Base-by-base conservation (phyloP, 78 protist genomes). In the Planoprotostelium fungivorum region DNA sequence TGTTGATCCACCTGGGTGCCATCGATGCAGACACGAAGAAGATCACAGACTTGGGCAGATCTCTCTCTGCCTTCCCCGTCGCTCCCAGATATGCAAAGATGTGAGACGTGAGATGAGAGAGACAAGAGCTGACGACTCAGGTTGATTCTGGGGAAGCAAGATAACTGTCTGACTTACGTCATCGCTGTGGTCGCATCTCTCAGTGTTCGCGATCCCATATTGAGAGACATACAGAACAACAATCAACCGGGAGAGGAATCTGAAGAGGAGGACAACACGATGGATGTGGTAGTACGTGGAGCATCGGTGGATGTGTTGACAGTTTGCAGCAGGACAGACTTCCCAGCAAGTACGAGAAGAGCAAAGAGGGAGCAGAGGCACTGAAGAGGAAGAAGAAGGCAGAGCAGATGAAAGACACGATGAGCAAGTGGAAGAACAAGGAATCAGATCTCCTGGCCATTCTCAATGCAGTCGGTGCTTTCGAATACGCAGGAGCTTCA, bases 71-170 rank as follows among this genome's bases (percentile, higher is more conserved):
- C 36, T 95, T 95, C 36, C 98, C 98, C n/a, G 90, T 98, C 0
- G 34, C 88, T 0, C 98, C 98, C 85, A 95, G 98, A 85, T 96
- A 39, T 83, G 96, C 97, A 38, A 97, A 96, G 85, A 97, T 98
- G 97, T 51, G 16, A 51, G 73, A 25, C 31, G 0, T 38, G 36
- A 31, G 25, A 63, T 34, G 0, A 37, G 16, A 31, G 83, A 89
- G 28, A 86, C 0, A 28, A 5, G 34, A 1, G n/a, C n/a, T n/a
- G n/a, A n/a, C n/a, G n/a, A n/a, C n/a, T n/a, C 28, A 9, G 73
- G 83, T n/a, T 94, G 36, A n/a, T 91, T 36, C 73, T 92, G 35
- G 91, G 95, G 28, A 85, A 85, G 29, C 93, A 95, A 35, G 90
- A 38, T 31, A 88, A 88, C 31, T 95, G 97, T 38, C 86, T 95